Evolutionary conservation across 2,329 filamentous ascomycete genomes (phyloP), one percentile per base, ranked within the genome.

Genomic region (Aspergillus pseudoglaucus): DNA sequence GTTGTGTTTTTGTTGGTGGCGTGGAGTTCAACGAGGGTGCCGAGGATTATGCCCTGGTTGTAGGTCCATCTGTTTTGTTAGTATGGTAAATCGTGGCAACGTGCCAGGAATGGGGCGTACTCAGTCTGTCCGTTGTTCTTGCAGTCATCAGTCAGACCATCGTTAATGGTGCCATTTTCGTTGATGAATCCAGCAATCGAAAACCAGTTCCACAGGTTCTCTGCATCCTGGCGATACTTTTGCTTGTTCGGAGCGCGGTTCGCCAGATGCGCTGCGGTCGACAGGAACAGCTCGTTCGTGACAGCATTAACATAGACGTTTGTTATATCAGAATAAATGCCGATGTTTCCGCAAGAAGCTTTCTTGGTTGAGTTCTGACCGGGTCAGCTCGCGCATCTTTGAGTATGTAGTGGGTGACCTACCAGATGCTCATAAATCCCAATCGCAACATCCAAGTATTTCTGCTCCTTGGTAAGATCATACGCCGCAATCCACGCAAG

Each of bases 21-120:
- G 33, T 69, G 67, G 15, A 82, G 67, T 53, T 83, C 79, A 2
- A 76, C 74, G 0, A 84, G 71, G 0, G 75, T 81, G 10, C 77
- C 59, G 6, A 85, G 73, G 18, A 84, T 72, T 1, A 84, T 78
- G 7, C 82, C 82, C 61, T 84, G 81, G 55, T 82, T 82, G 61
- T 82, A 82, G 0, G 74, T 72, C 69, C 73, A 81, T 9, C 68
- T 68, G 30, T 6, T 35, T 14, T 4, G 41, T 53, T 45, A 51
- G 35, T n/a, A 5, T 20, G 14, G 33, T 18, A 14, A 35, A 44
- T 9, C 17, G 3, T n/a, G 14, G 0, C 15, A 14, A 6, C 7
- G n/a, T 6, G 7, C 10, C 8, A 3, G 5, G 1, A 6, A n/a
- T 18, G 18, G 2, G 14, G 49, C 60, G 17, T 57, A 62, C 59